Percentiles rank a stretch among this genome's conserved stretches.
phyloP scores from a whole-genome alignment of 2,329 filamentous ascomycete species.

The Basipetospora chlamydospora region DNA sequence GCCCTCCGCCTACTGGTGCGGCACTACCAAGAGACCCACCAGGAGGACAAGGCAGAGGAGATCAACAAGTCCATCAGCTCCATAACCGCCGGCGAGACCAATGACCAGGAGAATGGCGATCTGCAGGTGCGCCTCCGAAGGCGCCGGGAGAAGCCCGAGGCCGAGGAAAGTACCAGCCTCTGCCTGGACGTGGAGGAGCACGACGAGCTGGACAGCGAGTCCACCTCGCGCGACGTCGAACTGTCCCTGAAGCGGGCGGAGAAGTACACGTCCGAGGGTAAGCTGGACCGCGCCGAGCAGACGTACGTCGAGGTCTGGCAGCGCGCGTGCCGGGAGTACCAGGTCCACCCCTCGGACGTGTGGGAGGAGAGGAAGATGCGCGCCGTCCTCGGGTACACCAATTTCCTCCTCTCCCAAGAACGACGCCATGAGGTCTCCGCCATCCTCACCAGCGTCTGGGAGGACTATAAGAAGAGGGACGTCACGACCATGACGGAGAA shows the following conservation, averaged over 20 bases:
- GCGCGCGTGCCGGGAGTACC: conserved; percentile 29
- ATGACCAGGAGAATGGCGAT: conserved; percentile 11
- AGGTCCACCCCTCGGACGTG: conserved; percentile 22
- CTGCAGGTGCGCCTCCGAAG: conserved; percentile 16
- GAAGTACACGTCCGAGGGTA: conserved; percentile 18
- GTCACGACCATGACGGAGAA: conserved; percentile 21
- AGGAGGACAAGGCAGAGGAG: conserved; percentile 9
- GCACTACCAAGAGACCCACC: conserved; percentile 7
- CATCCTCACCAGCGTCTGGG: conserved; percentile 28
- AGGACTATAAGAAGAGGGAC: conserved; percentile 31
- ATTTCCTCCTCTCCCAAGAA: conserved; percentile 29
- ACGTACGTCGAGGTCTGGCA: conserved; percentile 36
- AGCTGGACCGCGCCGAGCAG: conserved; percentile 23
- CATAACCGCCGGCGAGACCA: conserved; percentile 11
- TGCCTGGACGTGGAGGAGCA: conserved; percentile 25
- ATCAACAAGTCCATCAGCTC: conserved; percentile 9
- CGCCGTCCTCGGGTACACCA: conserved; percentile 27
- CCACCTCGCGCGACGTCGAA: conserved; percentile 6
- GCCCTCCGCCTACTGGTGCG: conserved; percentile 6
- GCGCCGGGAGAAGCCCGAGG: conserved; percentile 8
- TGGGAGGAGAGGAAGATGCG: conserved; percentile 33
- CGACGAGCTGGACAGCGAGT: conserved; percentile 18
- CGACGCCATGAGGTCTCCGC: conserved; percentile 27
- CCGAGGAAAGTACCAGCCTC: conserved; percentile 15
- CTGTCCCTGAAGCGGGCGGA: conserved; percentile 16